Percentiles rank a stretch among this genome's conserved stretches.
Evolutionary conservation across 2,329 filamentous ascomycete species (phyloP).

Genomic region (Epichloe sylvatica): DNA sequence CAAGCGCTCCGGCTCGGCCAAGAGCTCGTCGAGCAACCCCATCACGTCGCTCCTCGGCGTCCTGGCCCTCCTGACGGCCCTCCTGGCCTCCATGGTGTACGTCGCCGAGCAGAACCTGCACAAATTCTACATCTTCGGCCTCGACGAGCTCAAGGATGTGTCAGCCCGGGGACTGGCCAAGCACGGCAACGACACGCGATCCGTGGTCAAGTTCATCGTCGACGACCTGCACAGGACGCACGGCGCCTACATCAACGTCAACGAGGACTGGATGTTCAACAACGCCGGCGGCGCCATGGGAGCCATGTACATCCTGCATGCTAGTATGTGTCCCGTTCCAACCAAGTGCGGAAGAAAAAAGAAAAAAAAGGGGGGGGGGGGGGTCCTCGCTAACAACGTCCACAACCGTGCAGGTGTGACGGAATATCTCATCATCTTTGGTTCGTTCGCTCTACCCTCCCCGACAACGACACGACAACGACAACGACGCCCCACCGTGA

Average conservation of each 20-base stretch:
- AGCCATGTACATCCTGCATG: slow-evolving; percentile 79
- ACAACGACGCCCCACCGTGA: no score
- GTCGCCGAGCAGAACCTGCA: slow-evolving; percentile 44
- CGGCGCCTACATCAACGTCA: slow-evolving; percentile 45
- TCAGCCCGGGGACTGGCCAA: slow-evolving; percentile 49
- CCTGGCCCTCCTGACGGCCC: slow-evolving; percentile 38
- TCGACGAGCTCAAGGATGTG: slow-evolving; percentile 53
- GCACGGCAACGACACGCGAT: slow-evolving; percentile 62
- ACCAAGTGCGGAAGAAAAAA: no score
- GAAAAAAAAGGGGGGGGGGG: no score
- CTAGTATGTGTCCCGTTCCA: slow-evolving; percentile 40
- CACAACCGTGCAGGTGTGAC: slow-evolving; percentile 44
- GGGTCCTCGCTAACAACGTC: background rate
- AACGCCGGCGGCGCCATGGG: slow-evolving; percentile 88
- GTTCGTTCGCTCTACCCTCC: slow-evolving; percentile 14
- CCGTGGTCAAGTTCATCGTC: slow-evolving; percentile 57
- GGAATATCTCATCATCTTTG: slow-evolving; percentile 84
- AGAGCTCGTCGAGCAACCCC: slow-evolving; percentile 6
- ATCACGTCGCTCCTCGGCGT: slow-evolving; percentile 29
- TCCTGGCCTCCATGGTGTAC: slow-evolving; percentile 40
- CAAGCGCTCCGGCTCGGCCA: slow-evolving; percentile 6
- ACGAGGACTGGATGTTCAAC: slow-evolving; percentile 83
- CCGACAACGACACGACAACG: no score
- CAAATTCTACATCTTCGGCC: slow-evolving; percentile 63
- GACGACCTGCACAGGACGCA: slow-evolving; percentile 44